Evolutionary conservation across 2,329 filamentous ascomycete genomes (phyloP).

Genomic region (Chaetomium olivaceum): DNA sequence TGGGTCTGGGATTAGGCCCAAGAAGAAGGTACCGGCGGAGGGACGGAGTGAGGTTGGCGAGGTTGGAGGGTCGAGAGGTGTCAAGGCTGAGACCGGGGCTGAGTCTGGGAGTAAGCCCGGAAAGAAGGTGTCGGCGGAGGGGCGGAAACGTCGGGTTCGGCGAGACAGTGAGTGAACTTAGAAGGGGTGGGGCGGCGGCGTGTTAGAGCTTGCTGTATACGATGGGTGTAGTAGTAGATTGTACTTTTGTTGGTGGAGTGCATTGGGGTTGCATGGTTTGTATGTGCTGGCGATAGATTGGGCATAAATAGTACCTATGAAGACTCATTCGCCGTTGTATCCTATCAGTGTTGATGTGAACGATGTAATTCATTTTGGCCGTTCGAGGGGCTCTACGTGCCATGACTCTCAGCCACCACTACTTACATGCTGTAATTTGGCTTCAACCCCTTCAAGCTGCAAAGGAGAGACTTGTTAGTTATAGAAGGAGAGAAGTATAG

Average conservation of each 20-base stretch:
- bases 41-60: not conserved
- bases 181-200: constrained; percentile 24
- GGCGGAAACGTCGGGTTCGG: not conserved
- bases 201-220: not conserved
- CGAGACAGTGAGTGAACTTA: not conserved
- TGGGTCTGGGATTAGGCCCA: not conserved
- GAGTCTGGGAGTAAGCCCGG: not conserved
- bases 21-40: not conserved
- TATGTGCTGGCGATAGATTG: not conserved
- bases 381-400: too few species aligned
- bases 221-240: not conserved
- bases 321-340: not conserved
- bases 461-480: too few species aligned
- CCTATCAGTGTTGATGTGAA: not conserved
- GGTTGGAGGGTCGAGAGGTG: not conserved
- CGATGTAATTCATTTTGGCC: too few species aligned
- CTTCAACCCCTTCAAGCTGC: too few species aligned
- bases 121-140: not conserved
- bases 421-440: too few species aligned
- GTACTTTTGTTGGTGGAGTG: not conserved
- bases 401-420: too few species aligned
- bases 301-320: not conserved
- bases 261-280: not conserved
- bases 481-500: too few species aligned
- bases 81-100: not conserved